Evolutionary conservation across 2,329 filamentous ascomycete species (phyloP).

Genomic region (Sporothrix inflata): DNA sequence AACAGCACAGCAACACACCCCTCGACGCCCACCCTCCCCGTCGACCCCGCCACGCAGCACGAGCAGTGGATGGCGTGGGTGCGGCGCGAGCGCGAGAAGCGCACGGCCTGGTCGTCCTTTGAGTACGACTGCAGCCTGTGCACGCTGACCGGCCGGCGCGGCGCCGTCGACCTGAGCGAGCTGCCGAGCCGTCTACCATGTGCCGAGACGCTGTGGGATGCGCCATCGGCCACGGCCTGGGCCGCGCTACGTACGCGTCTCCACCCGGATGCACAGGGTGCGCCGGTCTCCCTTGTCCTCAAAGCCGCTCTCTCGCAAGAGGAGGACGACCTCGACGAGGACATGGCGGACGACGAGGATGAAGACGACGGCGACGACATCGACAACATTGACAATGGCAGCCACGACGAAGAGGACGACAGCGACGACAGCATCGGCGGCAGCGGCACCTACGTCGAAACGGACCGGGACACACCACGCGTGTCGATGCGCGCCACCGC

Average conservation of each 20-base stretch:
- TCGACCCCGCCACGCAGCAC: background rate
- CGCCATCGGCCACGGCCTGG: slow-evolving; percentile 39
- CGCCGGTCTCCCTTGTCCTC: slow-evolving; percentile 31
- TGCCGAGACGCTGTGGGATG: slow-evolving; percentile 39
- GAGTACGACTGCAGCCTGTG: slow-evolving; percentile 43
- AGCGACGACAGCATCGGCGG: background rate
- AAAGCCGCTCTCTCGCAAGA: slow-evolving; percentile 31
- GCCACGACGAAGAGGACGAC: background rate
- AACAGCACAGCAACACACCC: background rate
- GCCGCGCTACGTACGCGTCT: slow-evolving; percentile 34
- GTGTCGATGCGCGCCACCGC: background rate
- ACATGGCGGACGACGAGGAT: background rate
- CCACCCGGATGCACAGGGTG: slow-evolving; percentile 32
- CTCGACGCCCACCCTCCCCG: slow-evolving; percentile 25
- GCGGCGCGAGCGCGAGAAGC: slow-evolving; percentile 35
- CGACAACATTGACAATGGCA: background rate
- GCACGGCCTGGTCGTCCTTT: slow-evolving; percentile 41
- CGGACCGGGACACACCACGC: background rate
- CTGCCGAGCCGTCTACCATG: slow-evolving; percentile 39
- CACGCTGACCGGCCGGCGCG: slow-evolving; percentile 39
- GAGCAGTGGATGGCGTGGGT: slow-evolving; percentile 38
- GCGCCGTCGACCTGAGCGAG: slow-evolving; percentile 39
- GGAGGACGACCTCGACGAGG: background rate
- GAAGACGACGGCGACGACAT: background rate
- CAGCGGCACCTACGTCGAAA: background rate